phyloP scores from a whole-genome alignment of 495 filamentous ascomycete species.

The Hypoxylon crocopeplum region DNA sequence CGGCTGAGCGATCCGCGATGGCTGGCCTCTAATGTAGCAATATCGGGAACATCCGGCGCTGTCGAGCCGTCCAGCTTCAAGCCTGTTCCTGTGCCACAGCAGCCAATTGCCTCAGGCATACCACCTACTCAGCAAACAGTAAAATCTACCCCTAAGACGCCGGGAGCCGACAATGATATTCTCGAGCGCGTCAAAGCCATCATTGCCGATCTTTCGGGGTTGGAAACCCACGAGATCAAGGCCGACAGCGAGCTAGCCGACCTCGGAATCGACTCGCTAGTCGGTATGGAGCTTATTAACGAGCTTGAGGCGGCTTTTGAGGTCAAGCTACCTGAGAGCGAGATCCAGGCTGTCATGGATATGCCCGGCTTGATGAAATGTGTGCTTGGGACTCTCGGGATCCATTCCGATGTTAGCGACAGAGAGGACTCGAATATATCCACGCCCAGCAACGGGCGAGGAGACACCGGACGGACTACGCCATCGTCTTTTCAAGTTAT shows the following conservation, averaged over 20 bases:
- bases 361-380: constrained; percentile 38
- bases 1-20: constrained; percentile 1
- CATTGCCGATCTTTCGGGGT: constrained; percentile 39
- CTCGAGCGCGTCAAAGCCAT: not conserved
- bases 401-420: not conserved
- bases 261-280: constrained; percentile 61
- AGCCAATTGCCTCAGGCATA: not conserved
- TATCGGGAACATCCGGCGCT: not conserved
- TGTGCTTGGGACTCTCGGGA: constrained; percentile 2
- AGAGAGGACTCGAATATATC: not conserved
- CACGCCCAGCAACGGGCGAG: not conserved
- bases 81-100: not conserved
- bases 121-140: not conserved
- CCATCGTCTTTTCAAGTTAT: not conserved
- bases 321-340: constrained; percentile 36
- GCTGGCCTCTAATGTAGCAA: not conserved
- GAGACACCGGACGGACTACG: not conserved
- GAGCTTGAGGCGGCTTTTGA: constrained; percentile 52
- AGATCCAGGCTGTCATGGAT: constrained; percentile 44
- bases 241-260: constrained; percentile 50
- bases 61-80: not conserved
- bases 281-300: constrained; percentile 58
- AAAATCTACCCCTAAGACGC: not conserved
- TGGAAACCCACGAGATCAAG: constrained; percentile 51
- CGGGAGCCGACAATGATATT: not conserved